Percentiles rank a stretch among this genome's conserved stretches.
phyloP scores from a whole-genome alignment of 139 green algal species.

The Chloropicon primus region DNA sequence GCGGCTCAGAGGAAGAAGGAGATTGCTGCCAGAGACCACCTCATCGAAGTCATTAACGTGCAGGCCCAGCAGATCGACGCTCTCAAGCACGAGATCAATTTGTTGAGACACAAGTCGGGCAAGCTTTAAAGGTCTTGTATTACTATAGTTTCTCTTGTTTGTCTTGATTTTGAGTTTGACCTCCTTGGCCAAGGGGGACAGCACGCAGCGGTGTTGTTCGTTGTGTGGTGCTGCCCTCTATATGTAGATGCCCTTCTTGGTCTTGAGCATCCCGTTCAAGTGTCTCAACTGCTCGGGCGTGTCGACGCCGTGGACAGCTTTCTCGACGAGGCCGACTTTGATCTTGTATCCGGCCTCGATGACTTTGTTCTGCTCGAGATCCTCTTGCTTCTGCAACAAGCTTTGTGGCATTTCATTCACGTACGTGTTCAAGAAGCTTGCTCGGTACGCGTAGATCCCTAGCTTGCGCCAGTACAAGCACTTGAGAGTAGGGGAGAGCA shows the following conservation, averaged over 20 bases:
- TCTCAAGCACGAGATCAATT: constrained; percentile 40
- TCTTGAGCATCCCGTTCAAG: constrained; percentile 3
- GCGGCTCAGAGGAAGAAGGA: constrained; percentile 19
- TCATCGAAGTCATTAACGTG: constrained; percentile 52
- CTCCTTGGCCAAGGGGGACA: background rate
- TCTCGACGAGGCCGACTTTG: constrained; percentile 11
- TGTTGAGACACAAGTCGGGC: constrained; percentile 31
- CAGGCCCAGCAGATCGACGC: constrained; percentile 53
- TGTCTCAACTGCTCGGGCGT: constrained; percentile 14
- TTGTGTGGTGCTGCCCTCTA: background rate
- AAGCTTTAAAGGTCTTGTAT: constrained; percentile 1
- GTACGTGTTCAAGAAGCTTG: constrained; percentile 12
- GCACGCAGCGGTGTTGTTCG: background rate
- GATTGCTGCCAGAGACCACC: constrained; percentile 39
- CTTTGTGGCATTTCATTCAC: constrained; percentile 4
- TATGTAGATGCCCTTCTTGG: background rate
- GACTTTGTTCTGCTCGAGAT: constrained; percentile 19
- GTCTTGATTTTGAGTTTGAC: background rate
- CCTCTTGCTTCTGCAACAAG: constrained; percentile 9
- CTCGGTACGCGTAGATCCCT: constrained; percentile 18
- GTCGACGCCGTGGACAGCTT: constrained; percentile 16
- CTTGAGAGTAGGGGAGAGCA: too few species aligned
- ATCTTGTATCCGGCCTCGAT: constrained; percentile 17
- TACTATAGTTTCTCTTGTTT: background rate
- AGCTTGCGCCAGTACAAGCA: constrained; percentile 16